Evolutionary conservation across 495 filamentous ascomycete species (phyloP).

Genomic region (Thozetella sp.): DNA sequence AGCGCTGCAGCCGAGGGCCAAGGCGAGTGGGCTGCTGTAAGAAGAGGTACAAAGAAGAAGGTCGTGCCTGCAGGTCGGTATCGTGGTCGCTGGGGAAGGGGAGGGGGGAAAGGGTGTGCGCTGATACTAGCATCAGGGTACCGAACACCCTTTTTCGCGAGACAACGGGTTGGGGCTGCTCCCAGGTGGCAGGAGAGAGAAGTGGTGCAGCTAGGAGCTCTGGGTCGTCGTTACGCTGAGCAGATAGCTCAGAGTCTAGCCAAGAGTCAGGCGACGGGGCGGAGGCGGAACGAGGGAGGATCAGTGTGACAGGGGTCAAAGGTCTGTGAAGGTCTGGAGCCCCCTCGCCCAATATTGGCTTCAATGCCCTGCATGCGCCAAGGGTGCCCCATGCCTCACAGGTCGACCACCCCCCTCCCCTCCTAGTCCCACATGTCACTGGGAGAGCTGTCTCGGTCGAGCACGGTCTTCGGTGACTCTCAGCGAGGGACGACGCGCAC

Average conservation of each 20-base stretch:
- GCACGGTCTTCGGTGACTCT: no score
- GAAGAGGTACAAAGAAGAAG: neutral
- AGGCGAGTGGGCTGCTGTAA: neutral
- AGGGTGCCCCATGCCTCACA: neutral
- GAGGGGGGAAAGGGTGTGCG: no score
- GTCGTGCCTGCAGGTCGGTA: neutral
- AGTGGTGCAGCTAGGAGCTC: no score
- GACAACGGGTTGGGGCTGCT: no score
- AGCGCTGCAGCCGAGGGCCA: neutral
- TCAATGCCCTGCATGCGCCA: neutral
- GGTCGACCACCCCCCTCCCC: neutral
- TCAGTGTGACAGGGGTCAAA: neutral
- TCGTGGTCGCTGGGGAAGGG: no score
- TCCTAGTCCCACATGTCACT: neutral
- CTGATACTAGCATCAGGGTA: no score
- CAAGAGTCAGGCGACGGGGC: slow-evolving; percentile 2
- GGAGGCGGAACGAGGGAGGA: neutral
- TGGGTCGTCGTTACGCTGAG: no score
- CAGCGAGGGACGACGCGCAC: no score
- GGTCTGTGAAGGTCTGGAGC: slow-evolving; percentile 1
- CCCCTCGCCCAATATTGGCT: slow-evolving; percentile 1
- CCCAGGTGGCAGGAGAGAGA: no score
- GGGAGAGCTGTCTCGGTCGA: neutral
- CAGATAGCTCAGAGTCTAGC: no score
- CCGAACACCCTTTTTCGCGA: no score